Conservation (phyloP, 768 basidiomycete species). For the Rhizopogon roseolus region DNA sequence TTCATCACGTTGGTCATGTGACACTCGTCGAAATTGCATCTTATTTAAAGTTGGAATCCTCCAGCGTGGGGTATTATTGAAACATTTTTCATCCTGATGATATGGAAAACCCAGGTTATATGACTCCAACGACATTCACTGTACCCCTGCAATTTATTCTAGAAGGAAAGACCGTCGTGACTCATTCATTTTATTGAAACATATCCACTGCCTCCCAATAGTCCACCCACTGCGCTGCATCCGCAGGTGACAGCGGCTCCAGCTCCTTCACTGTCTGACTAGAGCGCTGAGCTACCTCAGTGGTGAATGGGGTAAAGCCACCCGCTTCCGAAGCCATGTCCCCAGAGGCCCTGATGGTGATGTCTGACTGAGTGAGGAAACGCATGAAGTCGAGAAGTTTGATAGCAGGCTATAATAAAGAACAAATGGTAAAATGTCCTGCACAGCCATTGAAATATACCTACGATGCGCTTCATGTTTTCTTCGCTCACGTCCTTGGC, state of each 20-base stretch:
- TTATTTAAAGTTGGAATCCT: too few relatives aligned
- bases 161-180: too few relatives aligned
- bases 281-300: conserved; percentile 6
- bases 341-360: not conserved
- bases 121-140: too few relatives aligned
- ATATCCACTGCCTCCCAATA: too few relatives aligned
- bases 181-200: too few relatives aligned
- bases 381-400: conserved; percentile 21
- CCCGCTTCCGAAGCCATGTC: conserved; percentile 9
- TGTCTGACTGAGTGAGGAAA: conserved; percentile 14
- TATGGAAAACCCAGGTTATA: too few relatives aligned
- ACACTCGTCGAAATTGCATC: too few relatives aligned
- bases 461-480: conserved; percentile 23
- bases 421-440: conserved; percentile 12
- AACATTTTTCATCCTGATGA: too few relatives aligned
- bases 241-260: conserved; percentile 7
- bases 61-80: too few relatives aligned
- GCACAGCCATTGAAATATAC: conserved; percentile 2
- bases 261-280: conserved; percentile 17
- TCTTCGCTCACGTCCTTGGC: conserved; percentile 16
- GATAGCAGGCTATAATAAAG: conserved; percentile 23
- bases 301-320: conserved; percentile 17
- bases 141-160: too few relatives aligned
- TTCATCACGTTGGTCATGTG: too few relatives aligned
- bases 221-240: too few relatives aligned